These are phyloP conservation scores for Pichia sp. DNA, from an alignment of 1,139 yeast species.

Conservation along the genomic window DNA sequence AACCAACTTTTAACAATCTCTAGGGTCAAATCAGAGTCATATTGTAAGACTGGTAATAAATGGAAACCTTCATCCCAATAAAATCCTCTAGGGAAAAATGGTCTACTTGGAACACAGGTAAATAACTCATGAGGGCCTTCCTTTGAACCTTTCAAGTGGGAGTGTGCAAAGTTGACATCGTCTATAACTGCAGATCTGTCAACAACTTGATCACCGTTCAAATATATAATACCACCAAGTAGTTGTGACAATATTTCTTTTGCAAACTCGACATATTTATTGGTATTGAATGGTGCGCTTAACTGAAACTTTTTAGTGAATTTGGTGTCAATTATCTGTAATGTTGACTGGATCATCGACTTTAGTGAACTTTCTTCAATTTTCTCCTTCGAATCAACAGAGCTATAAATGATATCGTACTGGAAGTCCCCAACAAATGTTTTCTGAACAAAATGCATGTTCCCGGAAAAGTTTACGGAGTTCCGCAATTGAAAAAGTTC, in stretches of 20 bases:
- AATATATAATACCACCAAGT: constrained; percentile 85
- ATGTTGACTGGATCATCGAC: constrained; percentile 31
- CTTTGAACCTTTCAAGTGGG: constrained; percentile 41
- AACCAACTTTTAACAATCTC: constrained; percentile 90
- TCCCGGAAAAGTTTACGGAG: constrained; percentile 58
- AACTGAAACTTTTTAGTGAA: constrained; percentile 51
- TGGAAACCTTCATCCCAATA: constrained; percentile 99
- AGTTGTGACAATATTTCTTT: constrained; percentile 74
- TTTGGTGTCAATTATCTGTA: constrained; percentile 42
- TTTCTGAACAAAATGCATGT: constrained; percentile 73
- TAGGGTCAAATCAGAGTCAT: constrained; percentile 77
- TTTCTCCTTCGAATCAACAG: constrained; percentile 36
- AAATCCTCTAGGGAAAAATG: constrained; percentile 94
- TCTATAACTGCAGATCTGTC: constrained; percentile 65
- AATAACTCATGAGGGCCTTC: constrained; percentile 73
- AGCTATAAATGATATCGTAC: constrained; percentile 60
- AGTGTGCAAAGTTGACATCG: constrained; percentile 55
- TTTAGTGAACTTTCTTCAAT: constrained; percentile 37
- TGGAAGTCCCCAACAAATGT: constrained; percentile 69
- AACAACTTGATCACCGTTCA: constrained; percentile 80
- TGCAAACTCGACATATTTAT: constrained; percentile 52
- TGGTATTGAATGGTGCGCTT: constrained; percentile 45
- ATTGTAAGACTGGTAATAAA: constrained; percentile 70
- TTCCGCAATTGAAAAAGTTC: constrained; percentile 55
- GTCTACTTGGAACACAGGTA: constrained; percentile 84